Base-by-base conservation (phyloP, 2,329 filamentous ascomycete genomes). In the Xylaria sp. region DNA sequence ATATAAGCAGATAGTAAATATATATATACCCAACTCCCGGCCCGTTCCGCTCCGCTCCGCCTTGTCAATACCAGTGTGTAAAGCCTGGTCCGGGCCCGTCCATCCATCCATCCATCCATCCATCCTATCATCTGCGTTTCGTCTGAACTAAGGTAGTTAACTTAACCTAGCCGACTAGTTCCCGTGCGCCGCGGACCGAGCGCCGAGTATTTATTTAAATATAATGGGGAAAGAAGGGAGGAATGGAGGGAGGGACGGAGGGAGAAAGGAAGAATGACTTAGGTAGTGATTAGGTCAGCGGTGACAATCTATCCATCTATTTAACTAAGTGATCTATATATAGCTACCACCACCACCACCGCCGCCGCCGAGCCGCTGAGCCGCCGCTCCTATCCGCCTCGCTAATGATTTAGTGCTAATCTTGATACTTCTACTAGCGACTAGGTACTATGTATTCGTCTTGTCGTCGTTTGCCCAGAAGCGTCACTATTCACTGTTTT, bases 41-140 rank as follows among this genome's bases (percentile, higher is more conserved):
- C 25, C 25, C 25, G 25, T 25, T 25, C 50, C 60, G 59, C 48
- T 39, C 50, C 59, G 59, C 41, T 28, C 57, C 57, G 59, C 41
- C n/a, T 41, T 41, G 58, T 51, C 23, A 15, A 51, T 25, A 23
- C 48, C 13, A 7, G 25, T 25, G 3, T 44, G 15, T 44, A 44
- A 44, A 15, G 41, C 41, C 41, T 6, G 31, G 41, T 44, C 39
- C 39, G 6, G 41, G 41, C 15, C 41, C 41, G 41, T 44, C 41
- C 41, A n/a, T n/a, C 41, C 41, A n/a, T n/a, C n/a, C n/a, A n/a
- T n/a, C n/a, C n/a, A n/a, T n/a, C n/a, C n/a, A n/a, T n/a, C n/a
- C n/a, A n/a, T n/a, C n/a, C n/a, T 44, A 18, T 6, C 31, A 34
- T 9, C 31, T 34, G 9, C 1, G 13, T 18, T 44, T 15, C 13